Evolutionary conservation across 2,329 filamentous ascomycete species (phyloP).

Genomic region (Alternaria arborescens): DNA sequence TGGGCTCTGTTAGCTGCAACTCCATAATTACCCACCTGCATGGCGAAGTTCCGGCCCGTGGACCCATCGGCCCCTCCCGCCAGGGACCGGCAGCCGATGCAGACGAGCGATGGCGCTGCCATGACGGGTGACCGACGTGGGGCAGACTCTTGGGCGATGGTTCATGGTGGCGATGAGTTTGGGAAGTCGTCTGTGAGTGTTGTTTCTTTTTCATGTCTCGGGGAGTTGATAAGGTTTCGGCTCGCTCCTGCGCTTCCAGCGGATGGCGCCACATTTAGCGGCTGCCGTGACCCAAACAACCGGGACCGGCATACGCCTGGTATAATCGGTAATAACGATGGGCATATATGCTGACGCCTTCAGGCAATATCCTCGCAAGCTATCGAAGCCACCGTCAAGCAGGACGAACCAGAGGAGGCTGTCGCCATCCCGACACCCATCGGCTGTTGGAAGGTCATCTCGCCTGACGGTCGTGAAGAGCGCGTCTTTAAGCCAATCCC

Average conservation of each 20-base stretch:
- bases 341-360: constrained; percentile 5
- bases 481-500: constrained; percentile 31
- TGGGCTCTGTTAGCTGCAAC: constrained; percentile 13
- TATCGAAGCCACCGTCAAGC: not conserved
- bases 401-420: constrained; percentile 3
- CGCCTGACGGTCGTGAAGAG: constrained; percentile 32
- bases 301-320: not conserved
- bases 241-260: constrained; percentile 7
- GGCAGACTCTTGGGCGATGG: constrained; percentile 12
- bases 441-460: constrained; percentile 27
- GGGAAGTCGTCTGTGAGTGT: constrained; percentile 9
- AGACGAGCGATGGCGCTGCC: not conserved
- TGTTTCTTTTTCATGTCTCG: constrained; percentile 1
- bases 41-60: constrained; percentile 16
- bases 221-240: constrained; percentile 20
- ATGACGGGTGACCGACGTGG: constrained; percentile 3
- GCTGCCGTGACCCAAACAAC: constrained; percentile 10
- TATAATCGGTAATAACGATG: constrained; percentile 2
- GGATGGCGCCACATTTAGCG: not conserved
- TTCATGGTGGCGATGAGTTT: not conserved
- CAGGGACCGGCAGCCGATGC: not conserved
- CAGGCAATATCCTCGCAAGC: constrained; percentile 8
- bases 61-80: not conserved
- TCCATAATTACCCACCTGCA: not conserved
- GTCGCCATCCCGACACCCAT: constrained; percentile 31